Percentiles rank a stretch among this genome's conserved stretches.
Conservation (phyloP, 441 rosid species). For the Metrosideros polymorpha region DNA sequence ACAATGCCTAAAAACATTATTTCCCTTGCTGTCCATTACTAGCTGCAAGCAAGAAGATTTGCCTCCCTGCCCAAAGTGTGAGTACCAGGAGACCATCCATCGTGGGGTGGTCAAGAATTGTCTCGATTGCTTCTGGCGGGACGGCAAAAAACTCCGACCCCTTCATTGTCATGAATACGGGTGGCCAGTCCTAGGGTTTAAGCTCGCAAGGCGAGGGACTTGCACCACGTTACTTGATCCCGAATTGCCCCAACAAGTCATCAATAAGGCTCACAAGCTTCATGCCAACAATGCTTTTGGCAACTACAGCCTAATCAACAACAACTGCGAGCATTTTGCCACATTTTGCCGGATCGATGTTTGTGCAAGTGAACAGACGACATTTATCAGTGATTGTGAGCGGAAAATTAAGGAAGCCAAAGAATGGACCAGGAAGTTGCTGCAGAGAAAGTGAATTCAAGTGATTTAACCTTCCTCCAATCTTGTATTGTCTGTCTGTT, state of each 20-base stretch:
- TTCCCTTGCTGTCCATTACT: neutral
- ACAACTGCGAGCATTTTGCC: neutral
- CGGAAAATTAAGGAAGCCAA: neutral
- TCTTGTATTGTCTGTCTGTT: neutral
- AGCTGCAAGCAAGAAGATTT: neutral
- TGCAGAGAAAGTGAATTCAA: neutral
- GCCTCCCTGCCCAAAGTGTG: neutral
- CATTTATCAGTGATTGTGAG: neutral
- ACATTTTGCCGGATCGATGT: neutral
- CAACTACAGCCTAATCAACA: neutral
- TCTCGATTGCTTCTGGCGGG: neutral
- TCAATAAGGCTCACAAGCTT: accelerated
- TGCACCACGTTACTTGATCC: neutral
- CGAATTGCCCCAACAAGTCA: neutral
- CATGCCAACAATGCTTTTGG: neutral
- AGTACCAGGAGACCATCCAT: neutral
- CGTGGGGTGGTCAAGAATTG: neutral
- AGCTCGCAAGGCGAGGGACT: neutral
- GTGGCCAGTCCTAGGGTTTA: neutral
- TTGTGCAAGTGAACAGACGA: neutral
- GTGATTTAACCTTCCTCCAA: neutral
- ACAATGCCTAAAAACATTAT: neutral
- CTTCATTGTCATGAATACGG: neutral
- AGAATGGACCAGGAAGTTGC: neutral
- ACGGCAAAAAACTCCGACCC: neutral